Conservation (phyloP, 495 filamentous ascomycete genomes). For the Hyaloscypha finlandica region DNA sequence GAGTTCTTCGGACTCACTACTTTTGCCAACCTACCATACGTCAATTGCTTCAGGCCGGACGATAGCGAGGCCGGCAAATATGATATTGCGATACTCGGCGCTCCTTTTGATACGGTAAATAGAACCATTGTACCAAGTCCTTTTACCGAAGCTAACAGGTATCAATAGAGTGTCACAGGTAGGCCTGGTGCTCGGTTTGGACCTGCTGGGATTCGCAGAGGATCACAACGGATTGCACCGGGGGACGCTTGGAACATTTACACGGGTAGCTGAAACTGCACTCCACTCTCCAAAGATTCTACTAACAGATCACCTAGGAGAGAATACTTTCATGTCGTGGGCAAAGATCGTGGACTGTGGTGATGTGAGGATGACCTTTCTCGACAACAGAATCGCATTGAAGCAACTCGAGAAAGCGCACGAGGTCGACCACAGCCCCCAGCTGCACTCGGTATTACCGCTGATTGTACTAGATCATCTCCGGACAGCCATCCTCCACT, state of each 20-base stretch:
- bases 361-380: not conserved
- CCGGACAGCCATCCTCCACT: not conserved
- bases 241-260: not conserved
- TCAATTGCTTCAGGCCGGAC: slow-evolving; percentile 68
- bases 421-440: not conserved
- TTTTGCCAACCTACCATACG: slow-evolving; percentile 72
- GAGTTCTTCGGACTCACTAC: slow-evolving; percentile 68
- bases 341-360: not conserved
- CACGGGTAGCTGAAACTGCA: not conserved
- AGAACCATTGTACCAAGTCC: not conserved
- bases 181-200: not conserved
- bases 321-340: not conserved
- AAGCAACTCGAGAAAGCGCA: not conserved
- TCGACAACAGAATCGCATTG: not conserved
- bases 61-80: slow-evolving; percentile 56
- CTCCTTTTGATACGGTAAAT: not conserved
- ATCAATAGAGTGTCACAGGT: slow-evolving; percentile 1
- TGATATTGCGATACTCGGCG: not conserved
- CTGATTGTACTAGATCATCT: not conserved
- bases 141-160: not conserved
- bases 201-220: not conserved
- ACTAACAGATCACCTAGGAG: not conserved
- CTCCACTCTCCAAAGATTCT: not conserved
- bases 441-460: not conserved
- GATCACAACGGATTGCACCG: not conserved